Base-by-base conservation (phyloP, 2,329 filamentous ascomycete species). In the Botrytis byssoidea region DNA sequence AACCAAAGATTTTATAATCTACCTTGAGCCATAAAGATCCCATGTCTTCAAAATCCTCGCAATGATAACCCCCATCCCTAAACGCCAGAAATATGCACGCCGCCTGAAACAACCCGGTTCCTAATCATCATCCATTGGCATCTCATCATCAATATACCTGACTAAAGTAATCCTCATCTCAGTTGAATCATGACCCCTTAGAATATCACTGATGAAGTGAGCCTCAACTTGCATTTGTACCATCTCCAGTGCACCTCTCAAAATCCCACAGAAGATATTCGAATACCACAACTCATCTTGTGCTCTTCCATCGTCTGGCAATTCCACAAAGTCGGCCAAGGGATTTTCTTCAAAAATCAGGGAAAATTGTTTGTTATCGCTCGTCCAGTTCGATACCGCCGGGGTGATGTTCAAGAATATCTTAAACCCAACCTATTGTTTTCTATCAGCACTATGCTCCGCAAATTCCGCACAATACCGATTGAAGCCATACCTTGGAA, bases 211-310 rank as follows among this genome's bases (percentile, higher is more conserved):
- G 80, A 97, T 92, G 82, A 98, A 99, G 81, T 97, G 95, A 65
- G 94, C 94, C 82, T 99, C 95, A 6, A 98, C 94, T 83, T 98
- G 96, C 94, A 98, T 97, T 88, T 98, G 95, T 80, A 98, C 95
- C 96, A 99, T 99, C 83, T 99, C 96, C 74, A 99, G 83, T 1
- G 95, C 92, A 22, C 96, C 96, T 78, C 96, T 88, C 75, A 99
- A 85, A 61, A 99, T 93, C 61, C 96, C 96, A 79, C 96, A 98
- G 61, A 98, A 88, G 73, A 99, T 97, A 83, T 98, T 99, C 8
- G 94, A 98, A 83, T 97, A 99, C 96, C 96, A 99, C 57, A 99
- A 86, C 84, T 98, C 95, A 80, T 98, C 95, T 83, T 99, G 96
- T 5, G 96, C 94, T 76, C 94, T 89, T 70, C 95, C 96, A 83